Base-by-base conservation (phyloP, 306 rosid species). In the Dicorynia guianensis region DNA sequence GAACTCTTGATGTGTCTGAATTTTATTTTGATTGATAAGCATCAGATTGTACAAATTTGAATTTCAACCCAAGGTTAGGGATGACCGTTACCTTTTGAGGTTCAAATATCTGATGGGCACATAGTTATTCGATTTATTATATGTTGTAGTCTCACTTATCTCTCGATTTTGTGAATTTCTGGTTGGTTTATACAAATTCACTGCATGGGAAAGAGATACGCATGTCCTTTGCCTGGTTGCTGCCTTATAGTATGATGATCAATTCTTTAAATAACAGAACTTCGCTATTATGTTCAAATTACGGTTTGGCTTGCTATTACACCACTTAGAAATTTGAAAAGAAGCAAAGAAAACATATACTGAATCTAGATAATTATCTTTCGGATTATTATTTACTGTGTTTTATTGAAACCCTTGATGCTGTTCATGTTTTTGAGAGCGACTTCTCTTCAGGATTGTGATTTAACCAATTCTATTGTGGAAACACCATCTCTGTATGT, bases 111-210 rank as follows among this genome's bases (percentile, higher is more conserved):
- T 71, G 30, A 71, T 25, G 66, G 40, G 71, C 35, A 14, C n/a
- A 4, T 13, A 5, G 8, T 67, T 48, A 11, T 67, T 33, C 8
- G 14, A 34, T 67, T 25, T 20, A 14, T 43, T 2, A 18, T 8
- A 12, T 54, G 55, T 80, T 36, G 19, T 47, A 3, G 13, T 10
- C 4, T 13, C 19, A 60, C 6, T 34, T 17, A 11, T n/a, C 52
- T 53, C 18, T 42, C 55, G 4, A 42, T 64, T 79, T 74, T 7
- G 20, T 42, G 50, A 4, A 8, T 76, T 72, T 76, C 42, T 35
- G 12, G 36, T 10, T 50, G 17, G 48, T 17, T 67, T 62, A n/a
- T 4, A 3, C 11, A n/a, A 55, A 42, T 67, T 76, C 3, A 6
- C 17, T 62, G 9, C 54, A 14, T 47, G 33, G n/a, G 8, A 6